Evolutionary conservation across 2,329 filamentous ascomycete species (phyloP), one percentile per base, ranked within the genome.

Genomic region (Coniella vitis): DNA sequence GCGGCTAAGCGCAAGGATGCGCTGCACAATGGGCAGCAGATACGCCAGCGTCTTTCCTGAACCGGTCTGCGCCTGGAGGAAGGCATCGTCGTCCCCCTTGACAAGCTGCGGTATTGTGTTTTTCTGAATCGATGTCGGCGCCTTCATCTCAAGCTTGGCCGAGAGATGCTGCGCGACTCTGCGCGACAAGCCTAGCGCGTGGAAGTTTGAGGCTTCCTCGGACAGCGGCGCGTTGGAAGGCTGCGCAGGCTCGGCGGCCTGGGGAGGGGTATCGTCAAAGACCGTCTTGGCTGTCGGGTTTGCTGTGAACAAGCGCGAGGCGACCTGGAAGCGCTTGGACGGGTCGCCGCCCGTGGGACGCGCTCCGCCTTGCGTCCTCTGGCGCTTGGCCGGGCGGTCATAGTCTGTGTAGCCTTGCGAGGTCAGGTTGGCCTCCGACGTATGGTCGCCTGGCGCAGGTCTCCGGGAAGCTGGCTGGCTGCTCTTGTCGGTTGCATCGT

Each of bases 1-100:
- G 64, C 78, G 57, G 74, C 87, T 83, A 25, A 97, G 75, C 13
- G 83, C 77, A 66, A 95, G 80, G 17, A 98, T 85, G 20, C 90
- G 79, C 63, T 98, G 88, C 19, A 98, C 83, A 40, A 98, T 86
- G 1, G 93, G 93, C 7, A 98, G 71, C 4, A 98, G 75, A 64
- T 98, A 98, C n/a, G 93, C 88, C 52, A 98, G 70, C 0, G 93
- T 98, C 70, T 98, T 98, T 69, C 93, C 93, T 0, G 93, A 98
- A 57, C 93, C 93, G 0, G 93, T 98, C 69, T 98, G 86, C 3
- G 93, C 94, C 65, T 97, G 93, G 31, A 98, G 85, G 60, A 98
- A 98, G 2, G 90, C 90, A 70, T 98, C 93, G 39, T 80, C 83
- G 58, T 95, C 86, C 46, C 86, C 84, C 37, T 83, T 83, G 38